These are phyloP conservation scores for Aspergillus coremiiformis DNA, from an alignment of 495 filamentous ascomycete species.

Conservation along the genomic window DNA sequence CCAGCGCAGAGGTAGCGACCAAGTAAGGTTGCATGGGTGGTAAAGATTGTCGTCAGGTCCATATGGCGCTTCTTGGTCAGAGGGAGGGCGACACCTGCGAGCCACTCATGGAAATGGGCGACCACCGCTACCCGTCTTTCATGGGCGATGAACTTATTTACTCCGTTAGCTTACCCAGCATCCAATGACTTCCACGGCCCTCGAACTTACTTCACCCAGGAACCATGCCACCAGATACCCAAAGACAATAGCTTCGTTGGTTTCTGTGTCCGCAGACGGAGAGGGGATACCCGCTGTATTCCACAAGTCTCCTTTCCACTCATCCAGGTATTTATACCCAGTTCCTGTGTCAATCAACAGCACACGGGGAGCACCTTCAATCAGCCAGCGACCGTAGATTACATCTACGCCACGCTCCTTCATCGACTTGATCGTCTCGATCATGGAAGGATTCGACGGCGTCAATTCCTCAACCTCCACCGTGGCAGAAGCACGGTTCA, in stretches of 20 bases:
- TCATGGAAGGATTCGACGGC: conserved; percentile 72
- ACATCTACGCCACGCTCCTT: conserved; percentile 82
- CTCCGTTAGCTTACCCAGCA: conserved; percentile 6
- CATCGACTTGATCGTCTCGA: conserved; percentile 82
- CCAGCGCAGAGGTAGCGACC: conserved; percentile 95
- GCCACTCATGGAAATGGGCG: conserved; percentile 98
- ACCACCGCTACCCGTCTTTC: conserved; percentile 86
- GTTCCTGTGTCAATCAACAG: conserved; percentile 92
- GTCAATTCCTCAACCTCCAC: conserved; percentile 92
- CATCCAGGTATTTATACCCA: conserved; percentile 81
- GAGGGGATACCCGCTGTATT: conserved; percentile 85
- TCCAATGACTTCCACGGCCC: neutral
- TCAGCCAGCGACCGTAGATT: conserved; percentile 92
- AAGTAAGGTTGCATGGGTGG: conserved; percentile 90
- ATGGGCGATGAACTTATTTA: conserved; percentile 74
- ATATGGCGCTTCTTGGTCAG: conserved; percentile 88
- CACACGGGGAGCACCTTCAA: conserved; percentile 91
- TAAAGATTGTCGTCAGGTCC: conserved; percentile 97
- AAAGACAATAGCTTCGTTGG: conserved; percentile 96
- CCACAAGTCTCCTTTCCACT: conserved; percentile 98
- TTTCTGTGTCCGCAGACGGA: conserved; percentile 85
- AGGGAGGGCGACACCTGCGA: conserved; percentile 92
- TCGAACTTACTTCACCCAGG: conserved; percentile 72
- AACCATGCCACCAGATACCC: conserved; percentile 98
- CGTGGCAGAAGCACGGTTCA: conserved; percentile 84